phyloP scores from a whole-genome alignment of 441 rosid species.

The California macrophylla region DNA sequence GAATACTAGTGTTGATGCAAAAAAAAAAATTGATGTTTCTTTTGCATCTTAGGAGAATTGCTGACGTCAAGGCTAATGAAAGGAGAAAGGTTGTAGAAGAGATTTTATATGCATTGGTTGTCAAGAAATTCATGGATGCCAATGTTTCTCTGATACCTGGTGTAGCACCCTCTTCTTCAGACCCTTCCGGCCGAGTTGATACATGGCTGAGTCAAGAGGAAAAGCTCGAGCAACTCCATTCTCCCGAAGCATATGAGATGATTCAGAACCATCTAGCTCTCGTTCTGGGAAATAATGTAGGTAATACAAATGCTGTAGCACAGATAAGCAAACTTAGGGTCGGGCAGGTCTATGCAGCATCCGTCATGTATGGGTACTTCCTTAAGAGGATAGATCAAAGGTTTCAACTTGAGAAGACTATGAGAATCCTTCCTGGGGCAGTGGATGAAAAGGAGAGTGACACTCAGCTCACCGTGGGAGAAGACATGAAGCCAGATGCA shows the following conservation, averaged over 20 bases:
- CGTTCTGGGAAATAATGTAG: slow-evolving; percentile 55
- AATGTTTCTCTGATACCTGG: slow-evolving; percentile 61
- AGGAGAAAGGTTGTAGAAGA: slow-evolving; percentile 68
- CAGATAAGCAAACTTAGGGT: slow-evolving; percentile 76
- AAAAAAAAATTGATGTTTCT: slow-evolving; percentile 6
- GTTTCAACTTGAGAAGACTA: slow-evolving; percentile 85
- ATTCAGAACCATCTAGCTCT: slow-evolving; percentile 79
- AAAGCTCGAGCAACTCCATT: slow-evolving; percentile 63
- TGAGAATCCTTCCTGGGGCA: slow-evolving; percentile 57
- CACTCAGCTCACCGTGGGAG: slow-evolving; percentile 27
- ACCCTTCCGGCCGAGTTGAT: slow-evolving; percentile 48
- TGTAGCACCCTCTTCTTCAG: slow-evolving; percentile 39
- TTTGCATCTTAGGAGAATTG: slow-evolving; percentile 54
- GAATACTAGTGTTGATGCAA: neutral
- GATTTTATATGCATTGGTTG: slow-evolving; percentile 75
- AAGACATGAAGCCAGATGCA: slow-evolving; percentile 22
- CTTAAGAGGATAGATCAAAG: slow-evolving; percentile 80
- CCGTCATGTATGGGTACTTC: slow-evolving; percentile 92
- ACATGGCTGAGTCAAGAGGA: slow-evolving; percentile 55
- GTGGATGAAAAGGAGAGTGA: slow-evolving; percentile 26
- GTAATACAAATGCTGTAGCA: slow-evolving; percentile 48
- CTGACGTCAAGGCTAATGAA: slow-evolving; percentile 81
- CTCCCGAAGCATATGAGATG: slow-evolving; percentile 83
- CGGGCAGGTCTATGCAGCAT: slow-evolving; percentile 94
- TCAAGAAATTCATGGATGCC: slow-evolving; percentile 87